Conservation (phyloP, 2,329 filamentous ascomycete species). For the Orbilia blumenaviensis region DNA sequence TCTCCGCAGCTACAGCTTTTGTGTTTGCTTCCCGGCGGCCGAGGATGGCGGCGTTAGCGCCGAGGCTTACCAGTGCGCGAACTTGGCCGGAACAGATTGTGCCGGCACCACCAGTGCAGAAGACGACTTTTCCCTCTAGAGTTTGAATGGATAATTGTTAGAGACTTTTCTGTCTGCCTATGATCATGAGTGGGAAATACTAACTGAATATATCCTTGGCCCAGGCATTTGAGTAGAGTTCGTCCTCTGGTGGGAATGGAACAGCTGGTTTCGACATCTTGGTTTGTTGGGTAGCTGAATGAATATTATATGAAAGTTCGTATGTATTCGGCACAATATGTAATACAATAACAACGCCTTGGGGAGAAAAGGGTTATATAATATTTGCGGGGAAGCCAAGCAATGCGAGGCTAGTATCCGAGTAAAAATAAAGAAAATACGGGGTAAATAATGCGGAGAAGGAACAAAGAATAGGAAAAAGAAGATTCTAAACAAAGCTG, state of each 20-base stretch:
- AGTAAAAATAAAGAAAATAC: background rate
- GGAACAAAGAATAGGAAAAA: background rate
- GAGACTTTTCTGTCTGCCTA: background rate
- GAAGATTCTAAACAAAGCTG: background rate
- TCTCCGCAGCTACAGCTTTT: slow-evolving; percentile 78
- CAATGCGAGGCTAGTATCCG: too few species aligned
- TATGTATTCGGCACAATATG: too few species aligned
- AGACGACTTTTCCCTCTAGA: slow-evolving; percentile 83
- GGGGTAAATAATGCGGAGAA: background rate
- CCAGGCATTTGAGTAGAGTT: slow-evolving; percentile 55
- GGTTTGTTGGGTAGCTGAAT: too few species aligned
- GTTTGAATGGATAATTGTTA: background rate
- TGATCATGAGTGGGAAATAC: background rate
- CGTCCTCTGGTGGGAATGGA: slow-evolving; percentile 40
- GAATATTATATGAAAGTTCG: too few species aligned
- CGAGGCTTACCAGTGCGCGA: slow-evolving; percentile 86
- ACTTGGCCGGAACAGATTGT: slow-evolving; percentile 95
- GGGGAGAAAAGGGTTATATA: background rate
- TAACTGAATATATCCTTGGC: slow-evolving; percentile 55
- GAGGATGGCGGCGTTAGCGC: slow-evolving; percentile 92
- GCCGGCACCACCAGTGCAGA: slow-evolving; percentile 90
- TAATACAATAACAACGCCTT: background rate
- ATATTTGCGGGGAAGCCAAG: background rate
- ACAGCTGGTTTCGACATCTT: slow-evolving; percentile 37
- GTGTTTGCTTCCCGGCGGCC: slow-evolving; percentile 91